Evolutionary conservation across 1,139 yeast species (phyloP), one percentile per base, ranked within the genome.

Genomic region (Candida frijolesensis): DNA sequence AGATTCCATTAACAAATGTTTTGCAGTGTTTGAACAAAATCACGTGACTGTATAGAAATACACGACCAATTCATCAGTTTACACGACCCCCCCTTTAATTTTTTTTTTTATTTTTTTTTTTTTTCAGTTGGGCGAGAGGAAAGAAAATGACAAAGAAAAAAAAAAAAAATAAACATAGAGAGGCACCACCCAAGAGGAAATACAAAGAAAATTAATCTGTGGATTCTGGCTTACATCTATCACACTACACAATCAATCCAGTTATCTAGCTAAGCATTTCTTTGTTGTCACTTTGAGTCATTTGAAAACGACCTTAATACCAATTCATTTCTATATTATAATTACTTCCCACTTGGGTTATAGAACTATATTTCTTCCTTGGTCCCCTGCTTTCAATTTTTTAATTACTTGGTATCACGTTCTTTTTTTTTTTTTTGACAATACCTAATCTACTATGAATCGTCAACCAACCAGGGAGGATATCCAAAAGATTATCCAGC

Each of bases 401-500:
- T 29, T 30, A 39, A 32, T 38, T 27, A 37, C 14, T 22, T 22
- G 11, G 30, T 25, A 16, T 35, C 19, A 7, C 39, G 22, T 10
- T 32, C 32, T 48, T 48, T n/a, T 22, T 39, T 37, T 14, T 14
- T 42, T 43, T 12, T 15, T 15, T 12, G 9, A 30, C 14, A 12
- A 14, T 8, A 27, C 18, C 18, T 15, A 8, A 33, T 14, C 38
- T 12, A 44, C 12, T 2, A 68, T 70, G 74, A 70, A 68, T 57
- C 61, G 67, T 42, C 68, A 62, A 51, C 60, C 67, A 45, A 69
- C 65, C 54, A 66, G 75, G 56, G 81, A 77, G 59, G 80, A 76
- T 53, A 63, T 76, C 39, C 79, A 74, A 60, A 72, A 70, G 57
- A 67, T 71, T 33, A 62, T 75, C 49, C 76, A 74, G 64, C 79